Evolutionary conservation across 164 flowering plant species (phyloP).

Genomic region (Tetrastigma voinierianum): DNA sequence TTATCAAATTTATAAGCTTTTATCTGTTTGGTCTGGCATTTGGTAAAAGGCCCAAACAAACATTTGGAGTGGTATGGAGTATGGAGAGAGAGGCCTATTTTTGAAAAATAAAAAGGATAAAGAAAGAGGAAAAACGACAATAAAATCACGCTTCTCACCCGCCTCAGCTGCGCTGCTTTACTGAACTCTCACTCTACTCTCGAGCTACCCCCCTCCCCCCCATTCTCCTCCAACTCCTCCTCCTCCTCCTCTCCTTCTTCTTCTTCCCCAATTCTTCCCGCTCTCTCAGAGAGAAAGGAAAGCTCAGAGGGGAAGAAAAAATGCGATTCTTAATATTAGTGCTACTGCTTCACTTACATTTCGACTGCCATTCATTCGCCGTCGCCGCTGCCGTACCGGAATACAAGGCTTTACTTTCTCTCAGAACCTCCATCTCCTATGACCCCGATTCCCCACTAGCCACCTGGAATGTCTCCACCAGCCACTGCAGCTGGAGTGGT

Average conservation of each 20-base stretch:
- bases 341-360: slow-evolving; percentile 21
- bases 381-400: slow-evolving; percentile 43
- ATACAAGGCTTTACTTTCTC: slow-evolving; percentile 52
- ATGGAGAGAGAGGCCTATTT: no score
- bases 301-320: neutral
- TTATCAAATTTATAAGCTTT: no score
- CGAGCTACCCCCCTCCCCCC: slow-evolving; percentile 6
- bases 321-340: slow-evolving; percentile 23
- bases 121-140: neutral
- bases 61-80: no score
- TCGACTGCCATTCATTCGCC: slow-evolving; percentile 12
- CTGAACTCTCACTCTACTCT: slow-evolving; percentile 16
- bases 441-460: slow-evolving; percentile 52
- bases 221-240: slow-evolving; percentile 20
- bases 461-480: slow-evolving; percentile 55
- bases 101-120: neutral
- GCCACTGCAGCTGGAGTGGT: slow-evolving; percentile 67
- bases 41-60: no score
- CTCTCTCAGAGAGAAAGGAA: neutral
- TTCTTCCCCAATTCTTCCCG: neutral
- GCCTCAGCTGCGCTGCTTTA: slow-evolving; percentile 1
- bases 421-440: slow-evolving; percentile 59
- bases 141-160: slow-evolving; percentile 8
- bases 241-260: slow-evolving; percentile 11
- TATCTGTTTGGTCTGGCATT: no score